These are phyloP conservation scores for Penicillium glabrum DNA, from an alignment of 2,329 filamentous ascomycete species.

Conservation along the genomic window DNA sequence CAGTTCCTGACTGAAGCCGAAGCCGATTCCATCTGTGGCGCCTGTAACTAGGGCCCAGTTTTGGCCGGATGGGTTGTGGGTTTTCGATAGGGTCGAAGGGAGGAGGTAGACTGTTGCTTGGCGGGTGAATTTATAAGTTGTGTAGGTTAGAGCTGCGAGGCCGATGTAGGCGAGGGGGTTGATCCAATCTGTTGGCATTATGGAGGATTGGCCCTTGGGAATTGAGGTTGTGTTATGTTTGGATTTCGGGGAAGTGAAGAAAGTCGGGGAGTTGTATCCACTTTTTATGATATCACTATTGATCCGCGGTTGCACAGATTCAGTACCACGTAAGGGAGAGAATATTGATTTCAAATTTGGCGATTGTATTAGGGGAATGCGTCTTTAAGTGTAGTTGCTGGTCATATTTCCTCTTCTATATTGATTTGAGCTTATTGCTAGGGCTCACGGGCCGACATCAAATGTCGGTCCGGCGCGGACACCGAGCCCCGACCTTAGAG, in stretches of 20 bases:
- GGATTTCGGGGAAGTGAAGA: neutral
- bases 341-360: neutral
- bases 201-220: neutral
- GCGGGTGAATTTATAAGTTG: slow-evolving; percentile 11
- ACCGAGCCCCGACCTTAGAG: neutral
- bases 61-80: slow-evolving; percentile 15
- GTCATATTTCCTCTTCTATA: neutral
- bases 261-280: neutral
- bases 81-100: slow-evolving; percentile 11
- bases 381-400: neutral
- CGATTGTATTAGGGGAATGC: neutral
- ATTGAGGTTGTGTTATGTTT: neutral
- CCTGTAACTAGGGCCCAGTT: slow-evolving; percentile 45
- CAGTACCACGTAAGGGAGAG: neutral
- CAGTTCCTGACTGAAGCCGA: slow-evolving; percentile 53
- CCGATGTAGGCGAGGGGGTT: slow-evolving; percentile 16
- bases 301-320: neutral
- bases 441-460: neutral
- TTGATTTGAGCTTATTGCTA: neutral
- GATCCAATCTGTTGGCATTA: neutral
- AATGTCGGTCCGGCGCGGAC: neutral
- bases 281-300: slow-evolving; percentile 1
- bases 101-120: slow-evolving; percentile 17
- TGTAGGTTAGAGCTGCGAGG: slow-evolving; percentile 14
- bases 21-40: slow-evolving; percentile 57